Evolutionary conservation across 169 alveolate species (phyloP).

Genomic region (Plasmodium knowlesi): DNA sequence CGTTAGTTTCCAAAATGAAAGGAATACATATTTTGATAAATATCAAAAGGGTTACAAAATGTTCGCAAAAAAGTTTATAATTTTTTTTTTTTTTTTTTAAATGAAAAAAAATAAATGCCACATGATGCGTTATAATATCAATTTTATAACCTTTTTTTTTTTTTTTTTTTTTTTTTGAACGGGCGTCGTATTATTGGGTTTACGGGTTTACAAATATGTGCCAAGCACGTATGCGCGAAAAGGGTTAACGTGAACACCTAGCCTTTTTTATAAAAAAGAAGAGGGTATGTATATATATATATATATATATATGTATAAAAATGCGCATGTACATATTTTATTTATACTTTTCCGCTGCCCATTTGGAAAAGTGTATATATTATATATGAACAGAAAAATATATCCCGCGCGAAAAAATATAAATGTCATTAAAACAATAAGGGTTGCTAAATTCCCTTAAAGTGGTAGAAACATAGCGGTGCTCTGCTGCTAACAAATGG

Average conservation of each 20-base stretch:
- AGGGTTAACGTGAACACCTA: background rate
- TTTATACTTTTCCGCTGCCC: background rate
- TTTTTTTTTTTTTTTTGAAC: background rate
- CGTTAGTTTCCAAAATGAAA: slow-evolving; percentile 9
- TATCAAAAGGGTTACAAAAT: background rate
- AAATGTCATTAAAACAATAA: background rate
- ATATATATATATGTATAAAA: too few relatives aligned
- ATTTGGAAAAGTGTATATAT: background rate
- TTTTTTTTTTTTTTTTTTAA: slow-evolving; percentile 17
- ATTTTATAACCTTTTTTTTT: background rate
- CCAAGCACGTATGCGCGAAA: background rate
- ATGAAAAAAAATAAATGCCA: background rate
- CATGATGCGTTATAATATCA: background rate
- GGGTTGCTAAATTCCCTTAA: background rate
- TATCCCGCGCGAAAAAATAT: background rate
- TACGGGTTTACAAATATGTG: background rate
- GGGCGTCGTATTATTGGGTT: background rate
- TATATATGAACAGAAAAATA: background rate
- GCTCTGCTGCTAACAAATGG: background rate
- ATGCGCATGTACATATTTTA: background rate
- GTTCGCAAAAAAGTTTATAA: slow-evolving; percentile 1
- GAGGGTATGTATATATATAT: too few relatives aligned
- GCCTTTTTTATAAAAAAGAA: background rate
- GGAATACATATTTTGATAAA: slow-evolving; percentile 21
- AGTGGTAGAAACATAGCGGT: background rate